phyloP scores from a whole-genome alignment of 2,329 filamentous ascomycete species.

The Penicillium sp. region DNA sequence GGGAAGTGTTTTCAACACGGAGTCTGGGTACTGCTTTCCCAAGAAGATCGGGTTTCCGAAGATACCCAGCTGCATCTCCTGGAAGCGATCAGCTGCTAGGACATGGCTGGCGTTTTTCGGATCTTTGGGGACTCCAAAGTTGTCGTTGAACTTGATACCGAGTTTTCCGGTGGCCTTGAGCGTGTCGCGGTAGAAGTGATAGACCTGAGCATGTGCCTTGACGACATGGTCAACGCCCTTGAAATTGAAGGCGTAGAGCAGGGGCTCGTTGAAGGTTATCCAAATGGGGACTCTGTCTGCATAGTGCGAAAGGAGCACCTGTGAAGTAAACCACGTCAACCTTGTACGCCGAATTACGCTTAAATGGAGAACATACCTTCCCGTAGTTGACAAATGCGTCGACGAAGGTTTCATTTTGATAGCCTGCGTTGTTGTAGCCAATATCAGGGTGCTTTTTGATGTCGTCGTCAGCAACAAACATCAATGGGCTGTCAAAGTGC shows the following conservation, averaged over 20 bases:
- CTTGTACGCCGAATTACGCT: not conserved
- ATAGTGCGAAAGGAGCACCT: conserved; percentile 37
- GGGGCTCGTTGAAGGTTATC: conserved; percentile 44
- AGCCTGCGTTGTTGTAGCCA: conserved; percentile 29
- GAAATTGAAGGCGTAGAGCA: conserved; percentile 43
- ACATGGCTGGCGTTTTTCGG: conserved; percentile 26
- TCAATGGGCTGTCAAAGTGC: conserved; percentile 30
- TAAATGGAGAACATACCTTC: conserved; percentile 11
- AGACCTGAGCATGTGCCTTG: conserved; percentile 39
- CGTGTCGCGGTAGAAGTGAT: conserved; percentile 42
- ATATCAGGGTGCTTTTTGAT: conserved; percentile 23
- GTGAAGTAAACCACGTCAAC: not conserved
- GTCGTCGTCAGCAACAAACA: conserved; percentile 24
- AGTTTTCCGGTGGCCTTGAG: conserved; percentile 44
- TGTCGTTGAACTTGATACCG: conserved; percentile 47
- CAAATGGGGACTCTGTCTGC: conserved; percentile 42
- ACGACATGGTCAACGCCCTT: conserved; percentile 50
- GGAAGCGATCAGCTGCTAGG: conserved; percentile 31
- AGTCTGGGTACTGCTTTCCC: conserved; percentile 44
- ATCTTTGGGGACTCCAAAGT: conserved; percentile 51
- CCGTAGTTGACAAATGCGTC: conserved; percentile 39
- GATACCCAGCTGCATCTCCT: conserved; percentile 39
- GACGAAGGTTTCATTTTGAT: conserved; percentile 44
- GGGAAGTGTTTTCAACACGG: conserved; percentile 44
- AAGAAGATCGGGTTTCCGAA: conserved; percentile 46